Evolutionary conservation across 2,329 filamentous ascomycete genomes (phyloP).

Genomic region (Scedosporium aurantiacum): DNA sequence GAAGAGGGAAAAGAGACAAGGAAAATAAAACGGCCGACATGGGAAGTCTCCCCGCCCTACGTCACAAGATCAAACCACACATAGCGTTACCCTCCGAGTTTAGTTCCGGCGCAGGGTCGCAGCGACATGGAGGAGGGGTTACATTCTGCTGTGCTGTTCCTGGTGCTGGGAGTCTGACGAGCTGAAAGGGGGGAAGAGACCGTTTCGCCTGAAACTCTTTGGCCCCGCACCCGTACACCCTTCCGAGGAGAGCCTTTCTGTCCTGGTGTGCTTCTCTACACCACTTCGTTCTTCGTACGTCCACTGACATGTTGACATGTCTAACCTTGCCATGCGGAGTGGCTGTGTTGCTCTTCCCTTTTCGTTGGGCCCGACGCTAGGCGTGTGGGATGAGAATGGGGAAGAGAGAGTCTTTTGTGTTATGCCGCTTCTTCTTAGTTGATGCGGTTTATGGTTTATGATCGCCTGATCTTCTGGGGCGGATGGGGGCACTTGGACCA

Average conservation of each 20-base stretch:
- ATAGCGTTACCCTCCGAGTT: too few species aligned
- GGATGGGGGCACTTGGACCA: background rate
- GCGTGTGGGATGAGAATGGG: background rate
- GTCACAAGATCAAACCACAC: too few species aligned
- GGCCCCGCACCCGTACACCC: background rate
- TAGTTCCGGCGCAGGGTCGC: too few species aligned
- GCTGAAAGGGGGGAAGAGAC: background rate
- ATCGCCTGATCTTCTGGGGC: constrained; percentile 3
- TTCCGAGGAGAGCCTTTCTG: background rate
- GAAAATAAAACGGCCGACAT: too few species aligned
- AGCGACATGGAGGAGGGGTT: too few species aligned
- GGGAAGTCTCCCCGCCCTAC: too few species aligned
- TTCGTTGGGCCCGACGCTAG: background rate
- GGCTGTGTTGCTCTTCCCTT: background rate
- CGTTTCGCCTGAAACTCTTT: background rate
- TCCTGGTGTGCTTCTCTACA: background rate
- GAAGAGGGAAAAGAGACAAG: background rate
- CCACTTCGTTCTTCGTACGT: background rate
- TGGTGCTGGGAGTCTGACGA: background rate
- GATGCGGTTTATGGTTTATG: background rate
- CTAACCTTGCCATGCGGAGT: background rate
- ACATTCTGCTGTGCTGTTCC: too few species aligned
- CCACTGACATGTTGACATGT: too few species aligned
- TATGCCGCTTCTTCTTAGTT: background rate
- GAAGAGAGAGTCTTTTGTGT: background rate